phyloP scores from a whole-genome alignment of 495 filamentous ascomycete species.

The Aspergillus avenaceus region DNA sequence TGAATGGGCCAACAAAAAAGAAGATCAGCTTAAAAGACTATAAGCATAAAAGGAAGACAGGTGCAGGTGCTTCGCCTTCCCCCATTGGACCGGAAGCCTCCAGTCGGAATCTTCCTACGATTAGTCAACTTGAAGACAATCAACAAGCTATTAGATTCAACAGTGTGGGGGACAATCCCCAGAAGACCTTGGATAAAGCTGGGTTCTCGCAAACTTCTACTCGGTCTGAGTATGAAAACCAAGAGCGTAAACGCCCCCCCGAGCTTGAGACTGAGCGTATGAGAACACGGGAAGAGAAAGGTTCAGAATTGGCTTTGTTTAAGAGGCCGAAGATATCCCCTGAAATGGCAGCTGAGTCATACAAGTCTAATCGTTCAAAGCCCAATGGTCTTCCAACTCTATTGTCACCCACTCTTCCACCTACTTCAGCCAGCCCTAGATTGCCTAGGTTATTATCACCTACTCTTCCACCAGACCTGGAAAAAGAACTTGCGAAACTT shows the following conservation, averaged over 20 bases:
- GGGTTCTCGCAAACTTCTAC: constrained; percentile 6
- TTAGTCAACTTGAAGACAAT: constrained; percentile 15
- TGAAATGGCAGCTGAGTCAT: constrained; percentile 18
- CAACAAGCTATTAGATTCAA: constrained; percentile 16
- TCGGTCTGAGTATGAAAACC: constrained; percentile 15
- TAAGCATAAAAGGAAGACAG: constrained; percentile 40
- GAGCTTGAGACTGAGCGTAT: constrained; percentile 19
- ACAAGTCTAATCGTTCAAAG: constrained; percentile 18
- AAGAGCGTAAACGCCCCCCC: constrained; percentile 32
- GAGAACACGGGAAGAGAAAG: constrained; percentile 10
- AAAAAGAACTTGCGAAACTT: constrained; percentile 41
- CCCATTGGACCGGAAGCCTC: constrained; percentile 17
- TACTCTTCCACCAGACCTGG: constrained; percentile 46
- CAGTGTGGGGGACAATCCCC: constrained; percentile 13
- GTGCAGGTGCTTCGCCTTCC: constrained; percentile 18
- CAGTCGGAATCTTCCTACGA: constrained; percentile 13
- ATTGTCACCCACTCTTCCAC: constrained; percentile 40
- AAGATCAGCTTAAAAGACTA: constrained; percentile 51
- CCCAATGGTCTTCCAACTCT: constrained; percentile 32
- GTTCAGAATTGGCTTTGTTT: constrained; percentile 18
- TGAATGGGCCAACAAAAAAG: constrained; percentile 32
- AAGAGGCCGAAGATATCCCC: constrained; percentile 32
- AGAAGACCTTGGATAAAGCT: constrained; percentile 11
- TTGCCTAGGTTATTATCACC: constrained; percentile 41
- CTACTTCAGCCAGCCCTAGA: constrained; percentile 27